Evolutionary conservation across 257 asterid species (phyloP).

Genomic region (Solanum dulcamara): DNA sequence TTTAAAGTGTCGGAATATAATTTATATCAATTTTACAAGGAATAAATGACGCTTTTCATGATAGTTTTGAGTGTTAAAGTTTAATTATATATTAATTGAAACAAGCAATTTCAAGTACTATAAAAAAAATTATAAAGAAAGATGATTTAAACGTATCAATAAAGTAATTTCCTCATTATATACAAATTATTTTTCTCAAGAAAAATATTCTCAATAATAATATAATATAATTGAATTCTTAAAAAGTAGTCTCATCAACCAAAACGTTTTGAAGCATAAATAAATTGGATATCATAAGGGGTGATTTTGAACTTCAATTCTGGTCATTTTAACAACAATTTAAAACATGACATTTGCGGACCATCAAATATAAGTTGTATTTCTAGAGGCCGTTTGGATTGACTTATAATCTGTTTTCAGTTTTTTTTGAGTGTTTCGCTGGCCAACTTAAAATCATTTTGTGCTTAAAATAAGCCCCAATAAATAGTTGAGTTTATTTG

Average conservation of each 20-base stretch:
- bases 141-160: neutral
- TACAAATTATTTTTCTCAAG: neutral
- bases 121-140: neutral
- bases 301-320: neutral
- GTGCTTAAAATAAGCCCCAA: too few relatives aligned
- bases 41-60: neutral
- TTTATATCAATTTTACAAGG: neutral
- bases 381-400: too few relatives aligned
- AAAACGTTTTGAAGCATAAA: neutral
- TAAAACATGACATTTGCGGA: neutral
- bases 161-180: neutral
- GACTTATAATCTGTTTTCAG: too few relatives aligned
- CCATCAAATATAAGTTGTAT: neutral
- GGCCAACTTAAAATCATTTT: too few relatives aligned
- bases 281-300: neutral
- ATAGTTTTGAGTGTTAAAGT: neutral
- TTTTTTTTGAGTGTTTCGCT: too few relatives aligned
- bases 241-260: neutral
- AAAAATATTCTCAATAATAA: neutral
- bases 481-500: too few relatives aligned
- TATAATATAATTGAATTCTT: neutral
- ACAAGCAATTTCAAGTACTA: neutral
- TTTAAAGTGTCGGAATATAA: neutral
- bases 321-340: neutral
- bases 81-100: neutral